Evolutionary conservation across 306 rosid species (phyloP).

Genomic region (Dryas drummondii): DNA sequence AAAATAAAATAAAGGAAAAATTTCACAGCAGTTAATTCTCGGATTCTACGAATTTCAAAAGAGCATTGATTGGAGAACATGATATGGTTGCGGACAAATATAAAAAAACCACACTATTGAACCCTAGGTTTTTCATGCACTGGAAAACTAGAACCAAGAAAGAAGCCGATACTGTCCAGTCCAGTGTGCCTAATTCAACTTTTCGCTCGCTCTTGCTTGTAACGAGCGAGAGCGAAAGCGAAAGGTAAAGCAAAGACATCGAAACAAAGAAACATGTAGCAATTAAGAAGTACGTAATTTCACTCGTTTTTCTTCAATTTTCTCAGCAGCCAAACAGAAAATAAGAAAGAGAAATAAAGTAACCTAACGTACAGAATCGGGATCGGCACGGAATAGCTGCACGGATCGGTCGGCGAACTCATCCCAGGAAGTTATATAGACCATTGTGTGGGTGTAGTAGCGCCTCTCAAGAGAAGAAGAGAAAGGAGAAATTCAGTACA

Average conservation of each 20-base stretch:
- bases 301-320: neutral
- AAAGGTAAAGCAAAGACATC: neutral
- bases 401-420: constrained; percentile 80
- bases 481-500: neutral
- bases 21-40: too few relatives aligned
- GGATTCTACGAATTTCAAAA: too few relatives aligned
- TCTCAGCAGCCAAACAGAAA: constrained; percentile 23
- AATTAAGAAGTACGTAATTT: neutral
- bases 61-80: too few relatives aligned
- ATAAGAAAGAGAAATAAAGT: neutral
- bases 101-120: neutral
- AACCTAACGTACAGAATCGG: constrained; percentile 61
- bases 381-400: constrained; percentile 84
- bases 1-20: too few relatives aligned
- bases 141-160: neutral
- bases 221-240: neutral
- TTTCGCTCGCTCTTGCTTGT: too few relatives aligned
- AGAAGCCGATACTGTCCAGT: neutral
- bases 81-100: too few relatives aligned
- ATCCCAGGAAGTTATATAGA: constrained; percentile 69
- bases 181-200: neutral
- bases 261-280: neutral
- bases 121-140: neutral
- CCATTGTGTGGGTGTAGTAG: constrained; percentile 39
- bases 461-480: constrained; percentile 15